Percentiles rank a stretch among this genome's conserved stretches.
Conservation (phyloP, 352 stramenopile genomes). For the Lagenidium giganteum region DNA sequence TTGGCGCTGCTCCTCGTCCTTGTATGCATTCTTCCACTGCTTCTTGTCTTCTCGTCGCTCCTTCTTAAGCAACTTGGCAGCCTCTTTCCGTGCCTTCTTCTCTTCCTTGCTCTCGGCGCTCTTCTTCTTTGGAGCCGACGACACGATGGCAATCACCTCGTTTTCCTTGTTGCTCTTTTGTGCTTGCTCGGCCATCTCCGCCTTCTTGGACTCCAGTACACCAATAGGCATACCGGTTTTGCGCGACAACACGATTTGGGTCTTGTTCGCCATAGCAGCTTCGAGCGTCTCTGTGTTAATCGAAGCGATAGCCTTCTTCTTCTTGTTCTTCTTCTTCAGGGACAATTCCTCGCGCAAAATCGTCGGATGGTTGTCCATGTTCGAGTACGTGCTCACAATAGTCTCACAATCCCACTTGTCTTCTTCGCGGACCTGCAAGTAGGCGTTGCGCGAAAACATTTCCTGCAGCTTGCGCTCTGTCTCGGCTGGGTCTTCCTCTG, state of each 20-base stretch:
- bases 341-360: slow-evolving; percentile 75
- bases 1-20: slow-evolving; percentile 88
- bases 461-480: slow-evolving; percentile 30
- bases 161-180: slow-evolving; percentile 19
- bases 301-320: slow-evolving; percentile 43
- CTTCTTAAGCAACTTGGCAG: slow-evolving; percentile 90
- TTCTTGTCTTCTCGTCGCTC: slow-evolving; percentile 93
- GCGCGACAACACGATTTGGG: slow-evolving; percentile 87
- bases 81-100: slow-evolving; percentile 90
- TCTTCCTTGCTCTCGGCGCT: slow-evolving; percentile 88
- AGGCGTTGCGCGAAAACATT: slow-evolving; percentile 57
- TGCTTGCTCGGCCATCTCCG: slow-evolving; percentile 17
- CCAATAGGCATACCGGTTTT: slow-evolving; percentile 95
- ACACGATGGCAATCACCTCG: slow-evolving; percentile 10
- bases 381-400: slow-evolving; percentile 98
- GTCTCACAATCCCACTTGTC: slow-evolving; percentile 96
- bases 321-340: slow-evolving; percentile 71
- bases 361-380: slow-evolving; percentile 97
- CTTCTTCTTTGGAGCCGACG: slow-evolving; percentile 28
- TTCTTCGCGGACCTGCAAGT: slow-evolving; percentile 49
- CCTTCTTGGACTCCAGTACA: slow-evolving; percentile 63
- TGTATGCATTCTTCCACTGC: slow-evolving; percentile 90
- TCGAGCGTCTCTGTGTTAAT: slow-evolving; percentile 16
- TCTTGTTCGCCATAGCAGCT: slow-evolving; percentile 23
- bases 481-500: slow-evolving; percentile 23